Conservation (phyloP, 75 land plant species). For the Pinus taeda region DNA sequence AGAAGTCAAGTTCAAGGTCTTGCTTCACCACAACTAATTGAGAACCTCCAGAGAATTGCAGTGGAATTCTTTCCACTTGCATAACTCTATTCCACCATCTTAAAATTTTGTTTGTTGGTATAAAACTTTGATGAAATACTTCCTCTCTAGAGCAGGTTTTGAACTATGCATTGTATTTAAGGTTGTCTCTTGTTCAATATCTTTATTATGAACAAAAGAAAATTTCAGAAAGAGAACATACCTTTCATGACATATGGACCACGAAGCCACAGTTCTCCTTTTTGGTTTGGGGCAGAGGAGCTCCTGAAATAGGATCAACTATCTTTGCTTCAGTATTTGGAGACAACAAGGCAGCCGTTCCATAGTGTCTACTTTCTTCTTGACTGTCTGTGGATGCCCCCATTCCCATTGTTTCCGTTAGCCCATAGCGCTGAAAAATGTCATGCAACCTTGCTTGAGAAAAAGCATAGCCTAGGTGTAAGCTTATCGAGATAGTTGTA, state of each 20-base stretch:
- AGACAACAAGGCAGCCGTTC: slow-evolving; percentile 45
- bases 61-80: too few species aligned
- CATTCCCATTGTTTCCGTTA: slow-evolving; percentile 59
- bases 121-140: too few species aligned
- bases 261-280: slow-evolving; percentile 70
- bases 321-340: slow-evolving; percentile 62
- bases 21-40: too few species aligned
- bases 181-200: too few species aligned
- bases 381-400: slow-evolving; percentile 24
- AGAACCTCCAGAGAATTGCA: too few species aligned
- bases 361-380: slow-evolving; percentile 42
- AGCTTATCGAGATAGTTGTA: too few species aligned
- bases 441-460: slow-evolving; percentile 18
- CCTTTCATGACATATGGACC: slow-evolving; percentile 77
- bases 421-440: slow-evolving; percentile 52
- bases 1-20: too few species aligned
- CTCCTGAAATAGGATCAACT: slow-evolving; percentile 49
- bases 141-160: too few species aligned
- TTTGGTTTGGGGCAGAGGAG: slow-evolving; percentile 53
- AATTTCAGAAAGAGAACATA: neutral
- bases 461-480: too few species aligned
- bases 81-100: too few species aligned
- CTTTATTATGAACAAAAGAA: neutral
- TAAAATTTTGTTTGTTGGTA: too few species aligned
- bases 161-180: too few species aligned